Conservation (phyloP, 768 basidiomycete genomes). For the Lactarius sanguifluus region DNA sequence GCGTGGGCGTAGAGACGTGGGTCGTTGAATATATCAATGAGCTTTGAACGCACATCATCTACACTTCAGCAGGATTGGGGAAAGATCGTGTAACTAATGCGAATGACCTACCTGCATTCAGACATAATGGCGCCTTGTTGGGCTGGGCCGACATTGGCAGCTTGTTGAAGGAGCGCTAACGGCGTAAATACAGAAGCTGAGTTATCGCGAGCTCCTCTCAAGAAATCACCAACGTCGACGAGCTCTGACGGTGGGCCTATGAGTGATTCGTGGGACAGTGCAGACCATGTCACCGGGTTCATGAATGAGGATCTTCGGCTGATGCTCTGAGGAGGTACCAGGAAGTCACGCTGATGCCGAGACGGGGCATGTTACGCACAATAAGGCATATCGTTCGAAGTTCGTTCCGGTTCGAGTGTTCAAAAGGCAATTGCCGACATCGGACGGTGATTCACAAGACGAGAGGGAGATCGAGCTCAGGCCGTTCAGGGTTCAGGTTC, state of each 20-base stretch:
- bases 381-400: too few relatives aligned
- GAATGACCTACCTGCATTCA: constrained; percentile 39
- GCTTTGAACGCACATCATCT: constrained; percentile 45
- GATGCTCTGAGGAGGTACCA: background rate
- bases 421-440: too few relatives aligned
- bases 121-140: constrained; percentile 30
- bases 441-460: too few relatives aligned
- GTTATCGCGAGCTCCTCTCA: constrained; percentile 26
- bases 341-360: background rate
- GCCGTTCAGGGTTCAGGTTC: too few relatives aligned
- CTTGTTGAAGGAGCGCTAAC: background rate
- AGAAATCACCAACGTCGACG: constrained; percentile 35
- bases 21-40: constrained; percentile 52
- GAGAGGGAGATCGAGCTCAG: too few relatives aligned
- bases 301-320: background rate
- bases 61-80: constrained; percentile 42
- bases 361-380: too few relatives aligned
- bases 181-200: background rate
- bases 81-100: constrained; percentile 2
- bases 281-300: constrained; percentile 12
- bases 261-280: constrained; percentile 29
- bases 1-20: constrained; percentile 60
- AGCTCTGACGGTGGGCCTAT: constrained; percentile 35
- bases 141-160: constrained; percentile 5
- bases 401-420: too few relatives aligned